phyloP scores from a whole-genome alignment of 2,329 filamentous ascomycete genomes.

The Zelopaecilomyces penicillatus region DNA sequence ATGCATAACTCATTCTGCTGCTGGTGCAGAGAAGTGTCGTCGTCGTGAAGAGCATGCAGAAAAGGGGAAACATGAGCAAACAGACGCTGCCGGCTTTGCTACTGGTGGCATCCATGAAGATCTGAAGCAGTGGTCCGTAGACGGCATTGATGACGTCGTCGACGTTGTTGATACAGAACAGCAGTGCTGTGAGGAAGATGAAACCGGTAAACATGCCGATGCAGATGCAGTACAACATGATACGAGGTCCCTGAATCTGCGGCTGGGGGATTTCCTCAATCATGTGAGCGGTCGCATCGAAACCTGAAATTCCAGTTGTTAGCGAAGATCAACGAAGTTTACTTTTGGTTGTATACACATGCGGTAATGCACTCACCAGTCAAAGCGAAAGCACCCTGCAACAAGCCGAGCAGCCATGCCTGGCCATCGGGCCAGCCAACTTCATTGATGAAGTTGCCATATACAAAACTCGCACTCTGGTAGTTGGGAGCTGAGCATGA shows the following conservation, averaged over 20 bases:
- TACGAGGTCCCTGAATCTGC: conserved; percentile 50
- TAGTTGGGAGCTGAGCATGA: conserved; percentile 58
- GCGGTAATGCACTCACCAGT: conserved; percentile 20
- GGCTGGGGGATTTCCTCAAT: conserved; percentile 52
- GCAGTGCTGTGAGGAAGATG: conserved; percentile 52
- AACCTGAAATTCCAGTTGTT: conserved; percentile 19
- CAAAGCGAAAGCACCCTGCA: conserved; percentile 43
- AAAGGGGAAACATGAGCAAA: conserved; percentile 56
- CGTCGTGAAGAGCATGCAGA: conserved; percentile 57
- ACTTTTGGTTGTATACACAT: neutral
- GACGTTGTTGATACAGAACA: conserved; percentile 56
- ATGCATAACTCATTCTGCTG: conserved; percentile 59
- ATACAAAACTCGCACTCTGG: conserved; percentile 57
- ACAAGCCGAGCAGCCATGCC: conserved; percentile 45
- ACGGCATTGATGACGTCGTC: conserved; percentile 46
- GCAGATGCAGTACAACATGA: conserved; percentile 57
- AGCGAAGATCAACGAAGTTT: neutral
- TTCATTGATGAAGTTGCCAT: conserved; percentile 57
- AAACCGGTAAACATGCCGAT: conserved; percentile 58
- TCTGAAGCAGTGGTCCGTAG: conserved; percentile 52
- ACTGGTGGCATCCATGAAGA: conserved; percentile 55
- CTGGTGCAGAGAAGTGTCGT: conserved; percentile 59
- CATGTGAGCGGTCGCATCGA: conserved; percentile 43
- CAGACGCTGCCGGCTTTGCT: conserved; percentile 56
- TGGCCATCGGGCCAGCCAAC: conserved; percentile 63